Conservation (phyloP, 306 rosid genomes). For the Corylus avellana region DNA sequence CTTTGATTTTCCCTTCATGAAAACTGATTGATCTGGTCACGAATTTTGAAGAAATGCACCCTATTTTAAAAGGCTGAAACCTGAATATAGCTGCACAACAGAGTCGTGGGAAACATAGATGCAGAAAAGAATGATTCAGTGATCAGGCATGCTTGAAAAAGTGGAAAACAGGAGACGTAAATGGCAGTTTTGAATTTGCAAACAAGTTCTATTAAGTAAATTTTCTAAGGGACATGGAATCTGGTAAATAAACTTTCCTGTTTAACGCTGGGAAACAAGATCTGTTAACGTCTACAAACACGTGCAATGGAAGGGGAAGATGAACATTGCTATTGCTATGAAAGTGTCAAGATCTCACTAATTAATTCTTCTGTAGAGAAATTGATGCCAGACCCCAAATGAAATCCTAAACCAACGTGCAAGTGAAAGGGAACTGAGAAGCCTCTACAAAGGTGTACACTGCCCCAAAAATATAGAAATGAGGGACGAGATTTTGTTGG, state of each 20-base stretch:
- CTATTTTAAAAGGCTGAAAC: slow-evolving; percentile 33
- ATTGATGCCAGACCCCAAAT: background rate
- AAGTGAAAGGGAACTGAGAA: background rate
- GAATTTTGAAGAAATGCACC: slow-evolving; percentile 56
- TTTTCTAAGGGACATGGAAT: background rate
- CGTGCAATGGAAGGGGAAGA: background rate
- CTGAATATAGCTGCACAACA: background rate
- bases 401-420: background rate
- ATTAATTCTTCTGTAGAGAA: background rate
- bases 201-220: background rate
- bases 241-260: too few relatives aligned
- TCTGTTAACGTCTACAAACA: background rate
- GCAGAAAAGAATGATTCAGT: too few relatives aligned
- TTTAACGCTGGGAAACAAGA: background rate
- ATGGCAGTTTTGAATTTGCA: background rate
- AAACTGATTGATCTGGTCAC: slow-evolving; percentile 42
- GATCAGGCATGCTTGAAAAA: too few relatives aligned
- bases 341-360: background rate
- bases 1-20: slow-evolving; percentile 39
- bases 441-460: background rate
- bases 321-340: background rate
- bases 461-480: background rate
- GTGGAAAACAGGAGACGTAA: background rate
- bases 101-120: background rate
- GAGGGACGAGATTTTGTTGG: background rate